Conservation (phyloP, 441 rosid genomes). For the Populus hybrid region DNA sequence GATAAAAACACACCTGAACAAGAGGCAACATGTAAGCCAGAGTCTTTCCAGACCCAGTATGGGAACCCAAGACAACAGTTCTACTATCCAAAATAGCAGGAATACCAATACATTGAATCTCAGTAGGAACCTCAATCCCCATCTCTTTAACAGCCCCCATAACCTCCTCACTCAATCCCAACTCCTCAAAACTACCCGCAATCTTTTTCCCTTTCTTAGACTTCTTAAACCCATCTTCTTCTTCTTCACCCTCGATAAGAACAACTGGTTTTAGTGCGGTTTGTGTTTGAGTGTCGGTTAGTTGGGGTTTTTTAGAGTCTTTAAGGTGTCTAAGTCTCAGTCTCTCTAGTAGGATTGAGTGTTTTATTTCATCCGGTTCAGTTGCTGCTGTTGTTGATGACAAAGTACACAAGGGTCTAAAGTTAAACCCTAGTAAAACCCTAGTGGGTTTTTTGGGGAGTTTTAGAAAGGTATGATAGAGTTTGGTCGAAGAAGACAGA, state of each 20-base stretch:
- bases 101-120: constrained; percentile 87
- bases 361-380: constrained; percentile 39
- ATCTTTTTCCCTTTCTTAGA: constrained; percentile 41
- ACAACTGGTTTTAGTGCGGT: constrained; percentile 14
- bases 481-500: constrained; percentile 33
- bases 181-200: constrained; percentile 65
- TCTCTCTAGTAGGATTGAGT: constrained; percentile 76
- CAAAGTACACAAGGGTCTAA: constrained; percentile 27
- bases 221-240: constrained; percentile 18
- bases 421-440: constrained; percentile 43
- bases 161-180: constrained; percentile 77
- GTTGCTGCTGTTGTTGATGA: constrained; percentile 11
- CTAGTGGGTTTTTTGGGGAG: constrained; percentile 37
- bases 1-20: constrained; percentile 60
- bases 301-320: constrained; percentile 41
- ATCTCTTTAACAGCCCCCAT: constrained; percentile 75
- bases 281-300: constrained; percentile 19
- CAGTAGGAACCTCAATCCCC: constrained; percentile 83
- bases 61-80: constrained; percentile 89
- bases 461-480: constrained; percentile 46
- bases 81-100: constrained; percentile 82
- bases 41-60: constrained; percentile 97
- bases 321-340: constrained; percentile 69
- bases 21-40: constrained; percentile 85
- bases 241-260: constrained; percentile 21